Conservation (phyloP, 2,329 filamentous ascomycete genomes). For the Aspergillus sp. region DNA sequence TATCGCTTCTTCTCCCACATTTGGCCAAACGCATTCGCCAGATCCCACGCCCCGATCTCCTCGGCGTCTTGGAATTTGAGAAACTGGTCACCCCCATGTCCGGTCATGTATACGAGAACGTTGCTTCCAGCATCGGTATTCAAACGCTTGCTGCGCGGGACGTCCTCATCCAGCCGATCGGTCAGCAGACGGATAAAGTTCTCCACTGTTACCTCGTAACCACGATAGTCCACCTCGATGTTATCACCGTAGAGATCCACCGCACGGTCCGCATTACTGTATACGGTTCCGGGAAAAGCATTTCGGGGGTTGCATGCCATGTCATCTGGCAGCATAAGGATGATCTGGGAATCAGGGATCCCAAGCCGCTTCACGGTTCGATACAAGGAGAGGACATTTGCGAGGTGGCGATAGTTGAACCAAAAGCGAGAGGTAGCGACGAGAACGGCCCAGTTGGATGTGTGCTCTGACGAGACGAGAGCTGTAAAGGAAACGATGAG, state of each 20-base stretch:
- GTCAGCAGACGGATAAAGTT: constrained; percentile 97
- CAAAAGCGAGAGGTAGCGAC: constrained; percentile 98
- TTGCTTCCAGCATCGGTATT: constrained; percentile 96
- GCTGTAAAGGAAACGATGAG: constrained; percentile 23
- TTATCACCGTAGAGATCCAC: constrained; percentile 98
- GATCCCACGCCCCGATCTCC: constrained; percentile 93
- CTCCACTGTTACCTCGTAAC: constrained; percentile 98
- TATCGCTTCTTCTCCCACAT: constrained; percentile 99
- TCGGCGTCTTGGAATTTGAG: constrained; percentile 98
- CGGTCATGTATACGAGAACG: constrained; percentile 98
- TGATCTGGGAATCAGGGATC: constrained; percentile 98
- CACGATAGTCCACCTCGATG: constrained; percentile 97
- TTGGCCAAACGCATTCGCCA: constrained; percentile 96
- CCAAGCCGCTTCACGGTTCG: constrained; percentile 96
- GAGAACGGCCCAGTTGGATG: constrained; percentile 99
- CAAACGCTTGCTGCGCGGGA: constrained; percentile 90
- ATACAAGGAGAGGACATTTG: constrained; percentile 96
- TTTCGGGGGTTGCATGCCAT: constrained; percentile 99
- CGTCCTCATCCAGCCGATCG: constrained; percentile 90
- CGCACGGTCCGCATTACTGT: constrained; percentile 95
- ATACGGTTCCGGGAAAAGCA: constrained; percentile 95
- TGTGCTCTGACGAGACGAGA: constrained; percentile 62
- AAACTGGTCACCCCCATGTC: constrained; percentile 96
- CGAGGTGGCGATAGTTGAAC: constrained; percentile 99
- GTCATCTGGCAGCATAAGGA: constrained; percentile 99